Evolutionary conservation across 768 basidiomycete genomes (phyloP), one percentile per base, ranked within the genome.

Genomic region (Roridomyces roridus): DNA sequence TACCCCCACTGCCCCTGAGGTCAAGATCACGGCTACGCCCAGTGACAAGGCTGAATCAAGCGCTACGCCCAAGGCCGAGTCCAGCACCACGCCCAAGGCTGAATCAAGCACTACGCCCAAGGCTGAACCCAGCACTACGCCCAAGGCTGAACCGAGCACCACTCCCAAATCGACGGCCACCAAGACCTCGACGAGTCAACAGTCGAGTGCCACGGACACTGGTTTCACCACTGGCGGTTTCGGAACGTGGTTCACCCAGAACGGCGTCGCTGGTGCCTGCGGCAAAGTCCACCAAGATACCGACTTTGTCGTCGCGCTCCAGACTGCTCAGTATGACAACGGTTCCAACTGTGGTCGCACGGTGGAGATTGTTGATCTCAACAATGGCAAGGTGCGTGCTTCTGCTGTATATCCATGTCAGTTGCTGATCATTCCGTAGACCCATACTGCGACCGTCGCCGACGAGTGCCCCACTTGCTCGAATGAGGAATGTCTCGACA

Each of bases 391-490:
- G 71, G 78, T 76, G 60, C 21, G 65, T 3, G 12, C 17, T 2
- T 17, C 23, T 41, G 37, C 43, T 44, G 46, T 53, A 20, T 36
- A 29, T 26, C 41, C 42, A n/a, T 35, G 14, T 18, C 50, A 36
- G 12, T 18, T 46, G 20, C 41, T 57, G 36, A 28, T 21, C 21
- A 46, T 55, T 46, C 54, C 23, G 36, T 21, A 77, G 71, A 68
- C 71, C n/a, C 80, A 90, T 55, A 77, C 71, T 4, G 92, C 86
- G 41, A 81, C 77, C 23, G 78, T 97, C 60, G 91, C 83, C 12
- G 93, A 94, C 63, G 86, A 80, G 34, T 97, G 94, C 79, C 92
- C 93, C 23, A 88, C 87, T 18, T 96, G 60, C 56, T 18, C 1
- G 15, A 63, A 63, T 49, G 5, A 9, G 0, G 1, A 51, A 15